Base-by-base conservation (phyloP, 2,329 filamentous ascomycete species). In the Cladophialophora exuberans region DNA sequence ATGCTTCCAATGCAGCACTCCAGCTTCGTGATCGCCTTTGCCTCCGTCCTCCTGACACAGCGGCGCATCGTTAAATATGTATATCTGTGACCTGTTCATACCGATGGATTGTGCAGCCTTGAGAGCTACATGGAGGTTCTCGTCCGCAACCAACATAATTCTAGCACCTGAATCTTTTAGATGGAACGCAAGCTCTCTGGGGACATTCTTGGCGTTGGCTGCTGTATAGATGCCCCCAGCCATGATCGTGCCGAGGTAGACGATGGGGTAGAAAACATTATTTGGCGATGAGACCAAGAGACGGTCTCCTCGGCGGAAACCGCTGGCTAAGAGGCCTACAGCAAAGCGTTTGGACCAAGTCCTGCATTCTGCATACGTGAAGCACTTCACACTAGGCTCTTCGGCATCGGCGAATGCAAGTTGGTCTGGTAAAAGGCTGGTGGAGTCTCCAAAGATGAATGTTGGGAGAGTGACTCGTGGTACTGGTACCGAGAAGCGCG, bases 261-360 rank as follows among this genome's bases (percentile, higher is more conserved):
- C 73, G 0, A 79, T 72, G 0, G 87, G 84, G 64, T 85, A 87
- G 72, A 84, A 87, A 18, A 90, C 71, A 59, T 78, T 84, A 72
- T 90, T 90, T 23, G 82, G 80, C 0, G 84, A 83, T 69, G 84
- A 89, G 15, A 90, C 72, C 49, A 90, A 73, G 6, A 90, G 80
- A 2, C 86, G 81, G 60, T 88, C 86, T 18, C 85, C 84, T 0
- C 75, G 74, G 59, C 82, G 72, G 31, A 90, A 70, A 1, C 86
- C 87, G 26, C 79, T 76, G 43, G 77, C 76, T 23, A 75, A 75
- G 18, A 88, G 72, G 1, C 87, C 87, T 6, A 83, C 73, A 1
- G 86, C 87, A 11, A 90, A 68, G 13, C 86, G 83, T 68, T 89
- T 84, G 15, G 82, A 78, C 72, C 86, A 83, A 56, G 84, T 73